Evolutionary conservation across 441 rosid genomes (phyloP), one percentile per base, ranked within the genome.

Genomic region (Syzygium malaccense): DNA sequence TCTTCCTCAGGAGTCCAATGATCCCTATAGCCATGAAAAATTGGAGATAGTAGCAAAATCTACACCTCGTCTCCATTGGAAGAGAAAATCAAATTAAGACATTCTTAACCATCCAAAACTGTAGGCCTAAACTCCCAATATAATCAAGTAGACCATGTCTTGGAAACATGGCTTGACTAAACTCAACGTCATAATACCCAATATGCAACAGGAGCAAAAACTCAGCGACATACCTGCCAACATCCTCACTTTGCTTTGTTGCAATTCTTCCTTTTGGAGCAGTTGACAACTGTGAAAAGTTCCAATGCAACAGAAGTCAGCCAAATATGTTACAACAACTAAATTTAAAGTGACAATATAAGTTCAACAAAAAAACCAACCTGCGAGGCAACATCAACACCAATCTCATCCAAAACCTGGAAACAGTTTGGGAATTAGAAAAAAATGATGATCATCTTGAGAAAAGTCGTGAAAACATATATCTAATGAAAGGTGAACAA

Each of bases 331-430:
- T 64, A 89, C 58, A 87, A 87, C 86, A 88, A 88, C 79, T 92
- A 87, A 91, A 87, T n/a, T 14, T 15, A 60, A 85, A 62, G 11
- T 88, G 55, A 88, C 53, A 79, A 48, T 87, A 14, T 26, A 85
- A 57, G 56, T 86, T 66, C 78, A 87, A 86, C 66, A 33, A 87
- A 56, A 86, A 89, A 86, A 91, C 95, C 54, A 90, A 96, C 99
- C 98, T 97, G 99, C 66, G 99, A 95, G 48, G 98, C 99, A 85
- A 98, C 93, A 88, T 96, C 98, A 87, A 98, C 95, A 87, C 98
- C 99, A 80, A 98, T 98, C 94, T 97, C 99, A 88, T 96, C 99
- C 84, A 97, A 93, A 91, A 97, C 99, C 99, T 98, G 95, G 55
- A 58, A 89, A 84, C 88, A 86, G 85, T 90, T 62, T 53, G n/a